Percentiles rank a stretch among this genome's conserved stretches.
Evolutionary conservation across 2,329 filamentous ascomycete species (phyloP).

Genomic region (Emmonsiellopsis sp.): DNA sequence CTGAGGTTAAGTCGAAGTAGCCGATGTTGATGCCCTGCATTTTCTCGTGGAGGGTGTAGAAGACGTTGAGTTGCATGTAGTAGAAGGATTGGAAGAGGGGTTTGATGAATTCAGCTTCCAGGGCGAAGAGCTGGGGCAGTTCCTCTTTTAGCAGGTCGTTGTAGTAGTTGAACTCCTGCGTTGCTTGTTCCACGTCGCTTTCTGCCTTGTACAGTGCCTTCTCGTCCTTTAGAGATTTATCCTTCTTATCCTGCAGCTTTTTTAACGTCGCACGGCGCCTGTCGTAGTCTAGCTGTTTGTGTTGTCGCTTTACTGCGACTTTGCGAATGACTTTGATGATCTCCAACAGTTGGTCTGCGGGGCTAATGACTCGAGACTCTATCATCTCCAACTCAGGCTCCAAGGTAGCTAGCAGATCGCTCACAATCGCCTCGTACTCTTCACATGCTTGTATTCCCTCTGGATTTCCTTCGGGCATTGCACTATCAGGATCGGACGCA

Average conservation of each 20-base stretch:
- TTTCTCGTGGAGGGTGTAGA: slow-evolving; percentile 94
- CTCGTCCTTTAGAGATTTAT: slow-evolving; percentile 91
- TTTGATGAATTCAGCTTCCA: slow-evolving; percentile 91
- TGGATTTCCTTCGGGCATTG: slow-evolving; percentile 73
- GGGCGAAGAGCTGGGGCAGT: slow-evolving; percentile 77
- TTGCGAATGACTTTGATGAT: slow-evolving; percentile 96
- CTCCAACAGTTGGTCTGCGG: slow-evolving; percentile 85
- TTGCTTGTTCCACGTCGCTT: slow-evolving; percentile 79
- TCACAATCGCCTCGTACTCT: slow-evolving; percentile 87
- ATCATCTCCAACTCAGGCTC: slow-evolving; percentile 97
- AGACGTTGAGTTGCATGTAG: slow-evolving; percentile 99
- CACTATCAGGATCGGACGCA: slow-evolving; percentile 81
- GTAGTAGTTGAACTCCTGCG: slow-evolving; percentile 95
- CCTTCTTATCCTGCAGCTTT: slow-evolving; percentile 96
- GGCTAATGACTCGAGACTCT: slow-evolving; percentile 78
- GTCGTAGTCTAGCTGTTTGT: slow-evolving; percentile 96
- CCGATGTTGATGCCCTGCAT: slow-evolving; percentile 98
- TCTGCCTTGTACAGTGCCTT: slow-evolving; percentile 96
- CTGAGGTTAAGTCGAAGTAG: slow-evolving; percentile 87
- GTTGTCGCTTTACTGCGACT: slow-evolving; percentile 77
- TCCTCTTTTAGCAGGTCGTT: slow-evolving; percentile 96
- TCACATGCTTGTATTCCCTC: slow-evolving; percentile 93
- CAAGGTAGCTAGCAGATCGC: slow-evolving; percentile 79
- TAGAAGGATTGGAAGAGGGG: slow-evolving; percentile 98
- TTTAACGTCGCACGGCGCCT: slow-evolving; percentile 74